Evolutionary conservation across 495 filamentous ascomycete species (phyloP), one percentile per base, ranked within the genome.

Genomic region (Penicillium argentinense): DNA sequence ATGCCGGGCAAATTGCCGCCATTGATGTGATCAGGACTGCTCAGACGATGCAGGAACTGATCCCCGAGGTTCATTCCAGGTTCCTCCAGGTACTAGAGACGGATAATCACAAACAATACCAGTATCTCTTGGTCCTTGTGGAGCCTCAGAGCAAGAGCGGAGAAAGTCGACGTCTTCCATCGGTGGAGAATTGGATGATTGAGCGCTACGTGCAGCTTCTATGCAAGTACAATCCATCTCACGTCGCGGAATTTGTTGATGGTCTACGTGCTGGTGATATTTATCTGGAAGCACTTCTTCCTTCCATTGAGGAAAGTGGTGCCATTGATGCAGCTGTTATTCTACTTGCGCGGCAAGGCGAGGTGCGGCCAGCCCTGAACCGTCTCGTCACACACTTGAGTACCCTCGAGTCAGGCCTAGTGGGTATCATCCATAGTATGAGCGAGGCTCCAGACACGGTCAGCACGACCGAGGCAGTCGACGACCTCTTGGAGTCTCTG

Each of bases 251-350:
- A 37, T 98, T 89, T 63, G 84, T 97, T 23, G 84, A 86, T 45
- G 63, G 82, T 5, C 74, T 97, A 9, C 85, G 87, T 43, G 84
- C 88, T 5, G 84, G 85, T 9, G 87, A 97, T 55, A 71, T 98
- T 24, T 80, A 85, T 9, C 77, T 98, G 0, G 87, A 90, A 14
- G 80, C 86, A 53, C 74, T 98, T 5, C 72, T 98, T 9, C 90
- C 93, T 3, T 79, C 82, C 1, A 88, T 98, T 74, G 93, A 98
- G 62, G 79, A 83, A 39, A 88, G 83, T 45, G 93, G 91, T 2
- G 89, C 90, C 12, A 81, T 98, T 29, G 95, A 98, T 71, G 93
- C 92, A 9, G 92, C 90, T 2, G 88, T 98, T 18, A 81, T 95
- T 14, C 75, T 98, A 8, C 86, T 97, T 74, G 88, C 91, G 34